Base-by-base conservation (phyloP, 73 alveolate genomes). In the Stentor roeselii region DNA sequence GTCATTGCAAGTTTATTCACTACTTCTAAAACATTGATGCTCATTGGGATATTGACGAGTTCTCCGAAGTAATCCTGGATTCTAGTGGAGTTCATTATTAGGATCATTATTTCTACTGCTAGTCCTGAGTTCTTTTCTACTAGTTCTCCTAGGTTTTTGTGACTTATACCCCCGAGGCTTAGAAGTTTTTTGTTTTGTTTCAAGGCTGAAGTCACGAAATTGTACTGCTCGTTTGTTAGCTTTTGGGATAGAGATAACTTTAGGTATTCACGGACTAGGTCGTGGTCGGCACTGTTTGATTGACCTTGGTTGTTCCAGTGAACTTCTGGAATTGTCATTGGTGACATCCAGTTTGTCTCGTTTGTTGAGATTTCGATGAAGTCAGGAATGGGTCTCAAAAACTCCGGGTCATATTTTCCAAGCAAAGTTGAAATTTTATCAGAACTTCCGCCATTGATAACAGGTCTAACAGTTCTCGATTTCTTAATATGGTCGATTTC, bases 11-110 rank as follows among this genome's bases (percentile, higher is more conserved):
- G 87, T 59, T 85, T 76, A 50, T 86, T 85, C 37, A 88, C 93
- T 15, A 92, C 89, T 78, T 92, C 97, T 58, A 92, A 59, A 37
- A 88, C 58, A 80, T 92, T 75, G 3, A 92, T 67, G 78, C 87
- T 84, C 83, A 92, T 77, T 50, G 82, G 89, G 87, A 88, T 90
- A 36, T 60, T 21, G 38, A 84, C 76, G 41, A 92, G 88, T 27
- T 75, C 93, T 39, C 77, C 84, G 75, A 78, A 87, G 85, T 92
- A 92, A 60, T 89, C 87, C 14, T 59, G 42, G 60, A 92, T 80
- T 58, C 82, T 39, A 38, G 60, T 59, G 32, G 91, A 82, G 27
- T 78, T 84, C 75, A 87, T 82, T 86, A 92, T 30, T 27, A 40
- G 11, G 78, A 90, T 38, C 37, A 92, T 85, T 21, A 92, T 60